phyloP scores from a whole-genome alignment of 1,139 yeast genomes.

The Nakaseomyces kungkrabaensis region DNA sequence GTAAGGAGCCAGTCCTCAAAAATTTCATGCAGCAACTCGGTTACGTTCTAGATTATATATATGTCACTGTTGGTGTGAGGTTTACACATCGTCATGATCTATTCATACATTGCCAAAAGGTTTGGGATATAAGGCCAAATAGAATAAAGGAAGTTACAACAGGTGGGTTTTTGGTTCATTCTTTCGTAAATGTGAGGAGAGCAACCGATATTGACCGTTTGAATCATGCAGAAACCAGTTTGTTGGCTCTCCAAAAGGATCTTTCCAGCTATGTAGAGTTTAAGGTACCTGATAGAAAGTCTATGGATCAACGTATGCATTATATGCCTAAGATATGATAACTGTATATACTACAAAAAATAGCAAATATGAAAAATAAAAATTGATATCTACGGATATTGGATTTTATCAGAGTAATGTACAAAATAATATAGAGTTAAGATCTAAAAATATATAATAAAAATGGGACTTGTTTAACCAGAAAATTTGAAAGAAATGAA shows the following conservation, averaged over 20 bases:
- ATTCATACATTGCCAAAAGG: constrained; percentile 40
- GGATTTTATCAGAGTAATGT: background rate
- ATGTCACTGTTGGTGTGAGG: constrained; percentile 28
- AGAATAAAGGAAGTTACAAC: constrained; percentile 26
- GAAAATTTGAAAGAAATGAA: background rate
- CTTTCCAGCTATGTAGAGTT: constrained; percentile 58
- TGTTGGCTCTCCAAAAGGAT: constrained; percentile 53
- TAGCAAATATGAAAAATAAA: background rate
- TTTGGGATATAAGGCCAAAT: constrained; percentile 15
- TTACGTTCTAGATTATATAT: constrained; percentile 56
- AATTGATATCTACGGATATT: constrained; percentile 2
- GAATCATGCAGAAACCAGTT: constrained; percentile 52
- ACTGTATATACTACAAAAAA: background rate
- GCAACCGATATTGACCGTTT: constrained; percentile 70
- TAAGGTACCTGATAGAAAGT: constrained; percentile 65
- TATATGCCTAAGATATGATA: constrained; percentile 8
- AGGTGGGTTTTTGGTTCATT: constrained; percentile 41
- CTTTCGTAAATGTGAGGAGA: constrained; percentile 58
- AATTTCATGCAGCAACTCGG: constrained; percentile 57
- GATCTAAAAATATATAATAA: background rate
- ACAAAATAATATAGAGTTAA: background rate
- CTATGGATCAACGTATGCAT: constrained; percentile 62
- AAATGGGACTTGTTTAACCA: background rate
- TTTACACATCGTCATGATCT: constrained; percentile 58
- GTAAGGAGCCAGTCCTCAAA: constrained; percentile 29